phyloP scores from a whole-genome alignment of 2,329 filamentous ascomycete species.

The Parastagonospora nodorum region DNA sequence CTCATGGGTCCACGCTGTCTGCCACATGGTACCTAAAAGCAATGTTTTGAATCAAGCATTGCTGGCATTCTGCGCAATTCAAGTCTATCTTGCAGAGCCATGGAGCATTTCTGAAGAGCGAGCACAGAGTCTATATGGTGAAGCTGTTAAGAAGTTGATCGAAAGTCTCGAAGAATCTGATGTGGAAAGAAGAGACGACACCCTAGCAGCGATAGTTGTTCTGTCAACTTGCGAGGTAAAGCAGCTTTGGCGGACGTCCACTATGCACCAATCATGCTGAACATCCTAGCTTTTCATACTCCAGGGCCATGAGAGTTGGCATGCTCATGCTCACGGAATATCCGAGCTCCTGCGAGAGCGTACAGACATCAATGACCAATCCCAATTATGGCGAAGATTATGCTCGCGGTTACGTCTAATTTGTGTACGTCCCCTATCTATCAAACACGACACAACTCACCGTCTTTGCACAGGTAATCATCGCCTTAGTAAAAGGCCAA shows the following conservation, averaged over 20 bases:
- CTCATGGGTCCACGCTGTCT: conserved; percentile 1
- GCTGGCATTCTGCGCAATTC: conserved; percentile 9
- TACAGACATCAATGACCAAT: background rate
- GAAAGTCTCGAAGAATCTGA: background rate
- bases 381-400: background rate
- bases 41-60: conserved; percentile 3
- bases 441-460: background rate
- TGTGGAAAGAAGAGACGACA: background rate
- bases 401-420: background rate
- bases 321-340: conserved; percentile 5
- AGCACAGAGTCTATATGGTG: background rate
- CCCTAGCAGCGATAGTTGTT: conserved; percentile 6
- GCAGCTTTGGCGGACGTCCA: background rate
- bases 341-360: conserved; percentile 4
- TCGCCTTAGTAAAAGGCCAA: background rate
- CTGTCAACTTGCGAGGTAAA: conserved; percentile 8
- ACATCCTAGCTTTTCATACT: conserved; percentile 4
- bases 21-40: conserved; percentile 3
- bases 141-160: background rate
- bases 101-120: conserved; percentile 2
- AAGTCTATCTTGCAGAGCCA: conserved; percentile 2
- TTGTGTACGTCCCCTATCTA: background rate
- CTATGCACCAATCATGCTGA: background rate
- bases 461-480: background rate
- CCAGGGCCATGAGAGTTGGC: conserved; percentile 1